Conservation (phyloP, 768 basidiomycete genomes). For the Boletus eberwhitei region DNA sequence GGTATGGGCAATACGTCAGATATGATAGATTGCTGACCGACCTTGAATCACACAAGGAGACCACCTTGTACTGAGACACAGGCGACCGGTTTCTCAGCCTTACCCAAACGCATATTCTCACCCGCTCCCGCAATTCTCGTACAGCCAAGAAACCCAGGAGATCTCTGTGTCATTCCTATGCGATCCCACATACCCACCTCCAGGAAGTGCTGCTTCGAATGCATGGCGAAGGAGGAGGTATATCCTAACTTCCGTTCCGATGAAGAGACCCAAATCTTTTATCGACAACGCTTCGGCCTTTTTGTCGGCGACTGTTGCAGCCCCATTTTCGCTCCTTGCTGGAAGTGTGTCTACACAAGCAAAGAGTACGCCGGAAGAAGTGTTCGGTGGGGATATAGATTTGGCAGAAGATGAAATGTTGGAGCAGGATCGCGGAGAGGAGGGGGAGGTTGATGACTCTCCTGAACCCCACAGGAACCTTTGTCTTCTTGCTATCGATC, state of each 20-base stretch:
- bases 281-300: constrained; percentile 70
- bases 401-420: constrained; percentile 73
- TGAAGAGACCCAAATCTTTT: constrained; percentile 63
- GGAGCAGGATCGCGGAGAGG: constrained; percentile 75
- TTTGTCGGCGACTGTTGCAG: constrained; percentile 55
- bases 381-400: constrained; percentile 66
- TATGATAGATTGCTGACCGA: constrained; percentile 4
- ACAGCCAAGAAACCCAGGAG: constrained; percentile 49
- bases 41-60: constrained; percentile 43
- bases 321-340: constrained; percentile 54
- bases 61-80: constrained; percentile 67
- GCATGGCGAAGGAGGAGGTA: constrained; percentile 61
- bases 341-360: constrained; percentile 30
- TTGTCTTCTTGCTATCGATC: constrained; percentile 48
- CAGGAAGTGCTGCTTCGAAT: constrained; percentile 32
- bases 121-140: constrained; percentile 68
- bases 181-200: constrained; percentile 61
- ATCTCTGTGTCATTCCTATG: constrained; percentile 57
- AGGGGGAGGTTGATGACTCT: constrained; percentile 76
- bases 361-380: constrained; percentile 60
- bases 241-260: constrained; percentile 62
- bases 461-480: constrained; percentile 53
- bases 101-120: constrained; percentile 80
- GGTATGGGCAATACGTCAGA: constrained; percentile 37
- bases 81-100: constrained; percentile 70